Evolutionary conservation across 1,139 yeast genomes (phyloP).

Genomic region (Pichia sp.): DNA sequence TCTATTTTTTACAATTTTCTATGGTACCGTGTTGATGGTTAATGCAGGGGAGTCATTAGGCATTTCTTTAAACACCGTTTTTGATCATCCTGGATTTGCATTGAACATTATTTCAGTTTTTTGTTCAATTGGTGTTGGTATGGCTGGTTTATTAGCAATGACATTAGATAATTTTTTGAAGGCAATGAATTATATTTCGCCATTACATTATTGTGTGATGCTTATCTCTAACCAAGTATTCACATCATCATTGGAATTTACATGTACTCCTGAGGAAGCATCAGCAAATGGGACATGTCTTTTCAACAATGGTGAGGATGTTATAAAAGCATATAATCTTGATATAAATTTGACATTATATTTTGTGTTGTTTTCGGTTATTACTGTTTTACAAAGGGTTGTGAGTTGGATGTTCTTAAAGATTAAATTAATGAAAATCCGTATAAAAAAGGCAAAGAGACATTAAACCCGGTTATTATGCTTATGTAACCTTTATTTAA

Average conservation of each 20-base stretch:
- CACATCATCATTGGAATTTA: conserved; percentile 33
- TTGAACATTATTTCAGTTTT: conserved; percentile 61
- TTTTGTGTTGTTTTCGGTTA: conserved; percentile 33
- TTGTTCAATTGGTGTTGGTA: conserved; percentile 62
- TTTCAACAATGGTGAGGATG: conserved; percentile 44
- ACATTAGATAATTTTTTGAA: conserved; percentile 63
- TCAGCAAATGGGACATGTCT: conserved; percentile 33
- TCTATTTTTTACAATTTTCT: conserved; percentile 62
- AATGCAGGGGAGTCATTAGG: conserved; percentile 84
- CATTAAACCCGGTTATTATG: too few relatives aligned
- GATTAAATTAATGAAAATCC: conserved; percentile 28
- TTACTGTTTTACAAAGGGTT: conserved; percentile 33
- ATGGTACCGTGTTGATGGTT: conserved; percentile 48
- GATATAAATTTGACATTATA: conserved; percentile 28
- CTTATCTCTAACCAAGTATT: conserved; percentile 45
- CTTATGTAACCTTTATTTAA: too few relatives aligned
- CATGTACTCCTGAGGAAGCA: conserved; percentile 33
- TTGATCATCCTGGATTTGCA: conserved; percentile 74
- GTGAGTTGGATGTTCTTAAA: conserved; percentile 33
- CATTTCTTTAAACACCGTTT: conserved; percentile 66
- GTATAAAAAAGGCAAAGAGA: conserved; percentile 7
- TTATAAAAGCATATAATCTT: conserved; percentile 40
- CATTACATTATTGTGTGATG: conserved; percentile 65
- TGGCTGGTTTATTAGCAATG: conserved; percentile 85
- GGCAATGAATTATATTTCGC: conserved; percentile 68